Evolutionary conservation across 768 basidiomycete genomes (phyloP), one percentile per base, ranked within the genome.

Genomic region (Mycena haematopus): DNA sequence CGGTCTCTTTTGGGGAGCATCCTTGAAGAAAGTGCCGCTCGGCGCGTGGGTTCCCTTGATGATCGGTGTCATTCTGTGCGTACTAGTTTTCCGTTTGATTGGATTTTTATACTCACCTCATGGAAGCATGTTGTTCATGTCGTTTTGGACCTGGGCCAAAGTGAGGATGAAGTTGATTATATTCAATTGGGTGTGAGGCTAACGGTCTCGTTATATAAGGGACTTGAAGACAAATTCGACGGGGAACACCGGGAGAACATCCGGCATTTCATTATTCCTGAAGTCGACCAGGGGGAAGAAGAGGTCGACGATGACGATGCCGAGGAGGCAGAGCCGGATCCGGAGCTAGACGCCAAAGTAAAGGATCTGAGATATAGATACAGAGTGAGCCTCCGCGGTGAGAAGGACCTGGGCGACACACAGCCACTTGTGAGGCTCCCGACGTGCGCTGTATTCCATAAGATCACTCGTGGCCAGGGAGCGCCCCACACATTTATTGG

Each of bases 41-140:
- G 88, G 89, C 19, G 89, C 86, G 2, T 90, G 87, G 86, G 86
- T 89, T 10, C 86, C 89, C 1, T 77, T 90, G 13, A 78, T 81
- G 69, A 79, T 89, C 42, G 88, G 87, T 6, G 22, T 73, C 2
- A 68, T 86, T 15, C 70, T 89, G 81, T 82, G 56, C 65, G 81
- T 66, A 21, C 5, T 55, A 15, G 7, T 47, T 31, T 11, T 31
- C 36, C 6, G 53, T 58, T 36, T 36, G 15, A 25, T 21, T n/a
- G 11, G 15, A 19, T 13, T 24, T 3, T 19, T 31, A 31, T 31
- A 38, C 50, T 56, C 21, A 60, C 13, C 40, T n/a, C 51, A 21
- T 44, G 40, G 36, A 19, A 82, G 82, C 10, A 66, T 77, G 53
- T 19, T 71, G 3, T 66, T 84, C 49, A 88, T 89, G 84, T 69